Conservation (phyloP, 2,329 filamentous ascomycete genomes). For the Ramularia endophylla region DNA sequence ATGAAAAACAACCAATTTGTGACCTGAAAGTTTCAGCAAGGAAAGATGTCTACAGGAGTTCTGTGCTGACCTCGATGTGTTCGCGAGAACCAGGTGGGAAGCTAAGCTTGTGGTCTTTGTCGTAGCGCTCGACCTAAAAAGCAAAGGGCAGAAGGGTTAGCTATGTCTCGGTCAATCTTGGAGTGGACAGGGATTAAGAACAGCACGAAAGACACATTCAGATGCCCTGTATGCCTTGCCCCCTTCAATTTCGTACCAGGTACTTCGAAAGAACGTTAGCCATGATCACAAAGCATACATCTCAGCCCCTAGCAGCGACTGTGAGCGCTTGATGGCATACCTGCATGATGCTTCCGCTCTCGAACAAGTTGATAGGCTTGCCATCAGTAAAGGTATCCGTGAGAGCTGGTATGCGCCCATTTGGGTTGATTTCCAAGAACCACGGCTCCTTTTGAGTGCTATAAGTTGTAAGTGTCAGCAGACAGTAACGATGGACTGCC, state of each 20-base stretch:
- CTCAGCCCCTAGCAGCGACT: too few species aligned
- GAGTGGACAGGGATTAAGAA: too few species aligned
- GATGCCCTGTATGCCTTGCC: too few species aligned
- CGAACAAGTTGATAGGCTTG: slow-evolving; percentile 68
- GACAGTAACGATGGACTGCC: background rate
- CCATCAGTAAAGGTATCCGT: slow-evolving; percentile 74
- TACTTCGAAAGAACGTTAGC: too few species aligned
- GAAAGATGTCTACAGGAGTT: background rate
- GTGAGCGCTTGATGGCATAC: too few species aligned
- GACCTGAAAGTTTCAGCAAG: slow-evolving; percentile 40
- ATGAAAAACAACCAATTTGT: slow-evolving; percentile 67
- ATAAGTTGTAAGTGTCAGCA: background rate
- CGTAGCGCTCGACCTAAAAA: slow-evolving; percentile 56
- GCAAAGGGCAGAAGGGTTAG: too few species aligned
- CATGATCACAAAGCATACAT: too few species aligned
- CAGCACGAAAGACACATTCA: too few species aligned
- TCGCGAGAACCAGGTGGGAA: slow-evolving; percentile 69
- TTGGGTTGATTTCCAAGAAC: slow-evolving; percentile 90
- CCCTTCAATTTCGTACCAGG: too few species aligned
- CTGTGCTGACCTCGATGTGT: slow-evolving; percentile 50
- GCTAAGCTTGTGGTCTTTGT: slow-evolving; percentile 69
- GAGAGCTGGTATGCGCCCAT: slow-evolving; percentile 82
- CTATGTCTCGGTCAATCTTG: too few species aligned
- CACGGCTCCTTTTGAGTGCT: slow-evolving; percentile 72
- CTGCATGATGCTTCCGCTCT: slow-evolving; percentile 76